Evolutionary conservation across 441 rosid genomes (phyloP).

Genomic region (Euphorbia celastroides): DNA sequence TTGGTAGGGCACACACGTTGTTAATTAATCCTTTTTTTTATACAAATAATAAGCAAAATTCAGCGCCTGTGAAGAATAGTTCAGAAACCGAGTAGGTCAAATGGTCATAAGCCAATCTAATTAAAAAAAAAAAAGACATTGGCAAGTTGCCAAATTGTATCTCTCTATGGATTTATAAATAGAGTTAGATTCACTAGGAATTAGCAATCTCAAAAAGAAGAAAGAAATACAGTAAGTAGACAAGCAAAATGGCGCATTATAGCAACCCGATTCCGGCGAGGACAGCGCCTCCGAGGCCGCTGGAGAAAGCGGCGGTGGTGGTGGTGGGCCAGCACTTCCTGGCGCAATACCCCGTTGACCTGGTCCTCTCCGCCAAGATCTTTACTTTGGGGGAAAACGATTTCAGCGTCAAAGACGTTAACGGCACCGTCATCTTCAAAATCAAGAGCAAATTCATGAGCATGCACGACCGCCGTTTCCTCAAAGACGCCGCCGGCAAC

Average conservation of each 20-base stretch:
- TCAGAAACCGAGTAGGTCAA: too few relatives aligned
- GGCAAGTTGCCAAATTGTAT: too few relatives aligned
- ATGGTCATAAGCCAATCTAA: too few relatives aligned
- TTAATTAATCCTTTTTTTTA: too few relatives aligned
- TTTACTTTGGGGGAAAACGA: slow-evolving; percentile 19
- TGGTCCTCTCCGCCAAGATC: slow-evolving; percentile 15
- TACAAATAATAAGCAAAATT: too few relatives aligned
- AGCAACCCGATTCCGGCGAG: slow-evolving; percentile 16
- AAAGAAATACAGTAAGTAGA: too few relatives aligned
- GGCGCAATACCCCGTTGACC: slow-evolving; percentile 23
- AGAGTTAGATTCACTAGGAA: neutral
- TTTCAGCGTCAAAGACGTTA: slow-evolving; percentile 15
- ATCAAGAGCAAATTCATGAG: slow-evolving; percentile 22
- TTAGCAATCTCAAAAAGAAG: neutral
- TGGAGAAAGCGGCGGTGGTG: slow-evolving; percentile 19
- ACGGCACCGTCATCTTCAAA: slow-evolving; percentile 26
- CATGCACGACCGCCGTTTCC: slow-evolving; percentile 24
- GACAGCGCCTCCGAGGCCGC: neutral
- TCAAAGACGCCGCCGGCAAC: slow-evolving; percentile 19
- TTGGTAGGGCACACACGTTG: too few relatives aligned
- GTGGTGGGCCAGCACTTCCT: slow-evolving; percentile 17
- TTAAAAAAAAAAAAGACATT: too few relatives aligned
- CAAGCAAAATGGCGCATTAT: slow-evolving; percentile 6
- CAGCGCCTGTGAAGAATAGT: too few relatives aligned
- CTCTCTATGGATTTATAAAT: neutral